Base-by-base conservation (phyloP, 140 eudicot genomes). In the Oenanthe javanica region DNA sequence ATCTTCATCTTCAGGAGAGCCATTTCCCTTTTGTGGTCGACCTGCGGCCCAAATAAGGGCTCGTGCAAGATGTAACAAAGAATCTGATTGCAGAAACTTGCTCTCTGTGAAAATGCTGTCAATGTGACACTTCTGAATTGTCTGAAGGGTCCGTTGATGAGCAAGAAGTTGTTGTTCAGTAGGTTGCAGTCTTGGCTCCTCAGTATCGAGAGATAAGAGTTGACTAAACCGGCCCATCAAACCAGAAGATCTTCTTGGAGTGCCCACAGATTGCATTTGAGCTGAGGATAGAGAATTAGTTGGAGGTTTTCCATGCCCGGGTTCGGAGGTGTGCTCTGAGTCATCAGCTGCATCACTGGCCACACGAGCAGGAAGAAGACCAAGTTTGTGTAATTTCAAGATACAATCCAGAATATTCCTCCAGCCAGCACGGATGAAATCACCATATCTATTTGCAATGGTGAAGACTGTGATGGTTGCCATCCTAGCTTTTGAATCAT, bases 21-120 rank as follows among this genome's bases (percentile, higher is more conserved):
- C 31, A 12, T 67, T 67, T 67, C 73, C 73, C 45, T 67, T 67
- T 31, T 31, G 73, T 27, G 73, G 45, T 12, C 21, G 45, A 19
- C 73, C 73, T 1, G 46, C 73, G 10, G 73, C 73, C 73, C 73
- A 31, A 12, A 67, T 67, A 67, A 67, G 73, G 45, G 73, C 73
- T 13, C 73, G 73, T 67, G 73, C 73, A 67, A 67, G 73, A 67
- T 67, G 73, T 67, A 67, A 67, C 73, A 67, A 67, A 67, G 73
- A 67, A 67, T 67, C 73, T 11, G 73, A 67, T 67, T 67, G 73
- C 73, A 67, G 73, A 67, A 67, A 67, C 73, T 67, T 67, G 73
- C 73, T 67, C 21, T 67, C 73, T 12, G 72, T 66, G 45, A 66
- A 66, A 10, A 66, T 66, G 72, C 43, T 66, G 45, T 66, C 72